These are phyloP conservation scores for Cutaneotrichosporon sp. DNA, from an alignment of 1,284 basidiomycete species.

Conservation along the genomic window DNA sequence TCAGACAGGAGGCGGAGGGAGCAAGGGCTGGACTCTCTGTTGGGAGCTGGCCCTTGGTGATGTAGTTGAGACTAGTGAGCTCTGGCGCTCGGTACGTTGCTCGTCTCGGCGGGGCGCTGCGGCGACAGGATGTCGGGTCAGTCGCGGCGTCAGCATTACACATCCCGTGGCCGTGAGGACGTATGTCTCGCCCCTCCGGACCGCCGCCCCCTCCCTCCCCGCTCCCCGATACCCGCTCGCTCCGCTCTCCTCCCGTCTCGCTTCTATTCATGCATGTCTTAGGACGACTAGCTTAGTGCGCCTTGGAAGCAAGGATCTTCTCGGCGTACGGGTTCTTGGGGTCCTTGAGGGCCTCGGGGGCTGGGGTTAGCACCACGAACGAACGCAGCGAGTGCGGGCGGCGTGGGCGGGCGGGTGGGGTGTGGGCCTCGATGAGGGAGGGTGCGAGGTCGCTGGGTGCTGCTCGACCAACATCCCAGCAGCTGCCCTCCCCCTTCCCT, in stretches of 20 bases:
- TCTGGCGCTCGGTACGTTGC: no score
- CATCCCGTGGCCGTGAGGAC: no score
- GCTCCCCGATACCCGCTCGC: not conserved
- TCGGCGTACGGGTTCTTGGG: conserved; percentile 40
- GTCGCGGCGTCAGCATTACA: no score
- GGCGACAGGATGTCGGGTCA: no score
- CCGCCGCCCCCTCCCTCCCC: no score
- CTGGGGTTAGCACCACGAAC: conserved; percentile 22
- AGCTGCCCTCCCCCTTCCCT: no score
- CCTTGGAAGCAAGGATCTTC: conserved; percentile 26
- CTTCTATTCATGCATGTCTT: conserved; percentile 21
- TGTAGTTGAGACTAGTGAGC: no score
- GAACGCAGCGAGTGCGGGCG: not conserved
- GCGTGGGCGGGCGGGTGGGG: not conserved
- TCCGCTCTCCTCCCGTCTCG: not conserved
- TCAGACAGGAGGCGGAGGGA: no score
- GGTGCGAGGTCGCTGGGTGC: not conserved
- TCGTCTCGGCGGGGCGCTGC: no score
- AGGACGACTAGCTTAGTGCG: conserved; percentile 18
- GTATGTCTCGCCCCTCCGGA: no score
- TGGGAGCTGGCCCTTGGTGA: no score
- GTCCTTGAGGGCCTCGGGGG: conserved; percentile 40
- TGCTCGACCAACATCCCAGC: not conserved
- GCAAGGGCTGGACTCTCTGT: no score
- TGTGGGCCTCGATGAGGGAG: not conserved